These are phyloP conservation scores for Bipolaris sorokiniana DNA, from an alignment of 2,329 filamentous ascomycete species.

Conservation along the genomic window DNA sequence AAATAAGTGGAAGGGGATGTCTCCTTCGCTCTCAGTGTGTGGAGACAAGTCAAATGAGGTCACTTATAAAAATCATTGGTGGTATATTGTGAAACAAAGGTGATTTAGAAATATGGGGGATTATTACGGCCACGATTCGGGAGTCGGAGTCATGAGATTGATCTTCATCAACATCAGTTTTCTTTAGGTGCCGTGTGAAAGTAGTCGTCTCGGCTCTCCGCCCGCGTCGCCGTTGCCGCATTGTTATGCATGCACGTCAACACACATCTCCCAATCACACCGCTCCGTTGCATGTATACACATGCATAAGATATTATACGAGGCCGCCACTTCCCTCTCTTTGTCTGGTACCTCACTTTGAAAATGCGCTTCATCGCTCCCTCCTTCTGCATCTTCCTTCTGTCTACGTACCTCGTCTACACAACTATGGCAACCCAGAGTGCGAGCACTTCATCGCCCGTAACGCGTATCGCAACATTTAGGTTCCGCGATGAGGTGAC, in stretches of 20 bases:
- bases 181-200: no score
- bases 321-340: no score
- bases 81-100: background rate
- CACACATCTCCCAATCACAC: no score
- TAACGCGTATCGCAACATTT: slow-evolving; percentile 36
- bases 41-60: background rate
- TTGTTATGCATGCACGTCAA: no score
- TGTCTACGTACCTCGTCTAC: background rate
- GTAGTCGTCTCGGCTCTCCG: no score
- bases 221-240: no score
- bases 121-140: background rate
- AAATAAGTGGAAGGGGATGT: background rate
- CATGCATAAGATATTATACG: no score
- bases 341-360: background rate
- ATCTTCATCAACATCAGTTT: no score
- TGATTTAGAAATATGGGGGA: background rate
- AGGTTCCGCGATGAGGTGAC: slow-evolving; percentile 26
- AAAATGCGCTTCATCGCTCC: background rate
- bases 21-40: background rate
- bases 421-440: background rate
- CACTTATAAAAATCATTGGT: background rate
- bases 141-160: no score
- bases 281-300: no score
- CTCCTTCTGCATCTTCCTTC: background rate
- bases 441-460: slow-evolving; percentile 3